These are phyloP conservation scores for Trifolium subterraneum DNA, from an alignment of 306 rosid genomes.

Conservation along the genomic window DNA sequence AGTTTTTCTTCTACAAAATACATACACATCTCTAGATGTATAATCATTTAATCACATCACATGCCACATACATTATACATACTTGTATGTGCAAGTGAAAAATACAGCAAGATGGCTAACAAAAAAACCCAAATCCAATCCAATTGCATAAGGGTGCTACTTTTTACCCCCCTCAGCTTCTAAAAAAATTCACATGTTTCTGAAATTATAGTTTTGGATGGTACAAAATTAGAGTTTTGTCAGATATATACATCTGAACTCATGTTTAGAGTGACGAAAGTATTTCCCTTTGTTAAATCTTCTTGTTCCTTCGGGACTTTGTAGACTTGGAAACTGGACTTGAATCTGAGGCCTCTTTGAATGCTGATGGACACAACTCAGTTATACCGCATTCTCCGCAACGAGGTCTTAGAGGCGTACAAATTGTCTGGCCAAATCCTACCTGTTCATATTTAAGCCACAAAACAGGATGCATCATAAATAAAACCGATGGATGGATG, in stretches of 20 bases:
- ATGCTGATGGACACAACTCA: constrained; percentile 79
- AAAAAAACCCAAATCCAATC: background rate
- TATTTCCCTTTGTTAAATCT: constrained; percentile 37
- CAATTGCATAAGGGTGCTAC: background rate
- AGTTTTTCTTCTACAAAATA: constrained; percentile 8
- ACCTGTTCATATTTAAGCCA: constrained; percentile 57
- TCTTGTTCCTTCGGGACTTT: constrained; percentile 50
- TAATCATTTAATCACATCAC: constrained; percentile 12
- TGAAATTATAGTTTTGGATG: background rate
- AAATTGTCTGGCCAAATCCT: constrained; percentile 95
- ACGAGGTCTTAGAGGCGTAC: constrained; percentile 86
- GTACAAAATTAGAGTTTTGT: constrained; percentile 6
- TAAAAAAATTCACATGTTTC: background rate
- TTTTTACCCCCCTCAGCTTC: background rate
- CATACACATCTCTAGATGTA: constrained; percentile 22
- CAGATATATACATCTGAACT: constrained; percentile 1
- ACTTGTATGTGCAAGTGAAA: background rate
- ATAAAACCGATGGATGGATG: background rate
- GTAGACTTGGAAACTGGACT: constrained; percentile 61
- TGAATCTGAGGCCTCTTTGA: constrained; percentile 64
- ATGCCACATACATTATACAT: too few species aligned
- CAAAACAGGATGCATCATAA: too few species aligned
- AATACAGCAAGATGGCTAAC: background rate
- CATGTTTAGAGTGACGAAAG: background rate
- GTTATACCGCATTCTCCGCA: constrained; percentile 71